These are phyloP conservation scores for Chaetoscypha palmicola DNA, from an alignment of 2,329 filamentous ascomycete species.

Conservation along the genomic window DNA sequence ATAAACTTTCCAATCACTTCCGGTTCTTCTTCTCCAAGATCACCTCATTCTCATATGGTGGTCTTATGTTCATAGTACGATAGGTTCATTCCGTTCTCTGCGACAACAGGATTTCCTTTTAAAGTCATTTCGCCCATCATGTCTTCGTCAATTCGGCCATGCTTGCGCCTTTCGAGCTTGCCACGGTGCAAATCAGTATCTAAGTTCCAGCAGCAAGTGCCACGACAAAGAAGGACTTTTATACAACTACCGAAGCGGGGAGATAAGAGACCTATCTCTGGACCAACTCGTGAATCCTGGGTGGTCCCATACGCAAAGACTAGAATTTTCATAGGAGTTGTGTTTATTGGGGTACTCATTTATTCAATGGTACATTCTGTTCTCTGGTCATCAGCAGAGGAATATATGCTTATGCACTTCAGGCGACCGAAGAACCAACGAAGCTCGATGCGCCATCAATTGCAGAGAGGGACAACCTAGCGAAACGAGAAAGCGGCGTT, in stretches of 20 bases:
- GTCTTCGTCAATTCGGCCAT: constrained; percentile 19
- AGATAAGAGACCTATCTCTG: too few species aligned
- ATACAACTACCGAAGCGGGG: constrained; percentile 11
- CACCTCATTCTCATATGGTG: constrained; percentile 19
- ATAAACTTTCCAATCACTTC: not conserved
- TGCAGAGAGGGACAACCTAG: constrained; percentile 75
- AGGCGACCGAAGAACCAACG: constrained; percentile 30
- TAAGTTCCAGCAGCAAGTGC: constrained; percentile 5
- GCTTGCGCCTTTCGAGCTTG: constrained; percentile 16
- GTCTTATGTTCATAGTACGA: constrained; percentile 22
- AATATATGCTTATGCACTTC: constrained; percentile 16
- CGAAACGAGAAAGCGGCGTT: constrained; percentile 71
- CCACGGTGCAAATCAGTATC: constrained; percentile 14
- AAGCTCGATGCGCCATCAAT: constrained; percentile 61
- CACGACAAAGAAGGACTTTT: constrained; percentile 21
- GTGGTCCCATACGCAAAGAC: constrained; percentile 39
- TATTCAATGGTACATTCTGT: constrained; percentile 41
- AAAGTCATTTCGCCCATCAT: constrained; percentile 17
- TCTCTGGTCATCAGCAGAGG: constrained; percentile 2
- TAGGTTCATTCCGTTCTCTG: constrained; percentile 9
- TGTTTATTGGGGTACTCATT: constrained; percentile 41
- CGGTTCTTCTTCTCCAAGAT: constrained; percentile 2
- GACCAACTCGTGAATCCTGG: constrained; percentile 1
- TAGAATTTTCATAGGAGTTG: constrained; percentile 40
- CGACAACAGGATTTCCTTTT: constrained; percentile 4